Base-by-base conservation (phyloP, 2,329 filamentous ascomycete species). In the Cladosporium cucumerinum region DNA sequence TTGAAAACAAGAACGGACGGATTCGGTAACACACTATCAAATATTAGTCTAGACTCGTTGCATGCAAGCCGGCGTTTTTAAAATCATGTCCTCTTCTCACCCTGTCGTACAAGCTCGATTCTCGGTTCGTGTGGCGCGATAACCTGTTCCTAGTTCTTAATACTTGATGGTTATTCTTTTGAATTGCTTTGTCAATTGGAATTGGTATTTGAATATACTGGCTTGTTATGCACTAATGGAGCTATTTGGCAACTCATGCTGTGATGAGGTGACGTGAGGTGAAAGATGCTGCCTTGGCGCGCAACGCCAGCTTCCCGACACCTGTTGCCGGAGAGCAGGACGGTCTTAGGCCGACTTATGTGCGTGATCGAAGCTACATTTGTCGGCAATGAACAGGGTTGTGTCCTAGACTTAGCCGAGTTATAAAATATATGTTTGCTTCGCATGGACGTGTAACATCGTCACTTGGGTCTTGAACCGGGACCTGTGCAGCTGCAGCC, bases 31-130 rank as follows among this genome's bases (percentile, higher is more conserved):
- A 46, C 39, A 46, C 36, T 26, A 58, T 43, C 23, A 58, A 43
- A 43, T 43, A 58, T 58, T 58, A 58, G 55, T 58, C 55, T 58
- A 58, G 55, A 58, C 55, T 58, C 23, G 12, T 46, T 58, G 55
- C 55, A 58, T 58, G 55, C 55, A 58, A 58, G 51, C 28, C 51
- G 51, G 51, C 51, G 51, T 32, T 55, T n/a, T 55, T 55, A 30
- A 11, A 30, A 55, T 21, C 34, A 39, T 36, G n/a, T 46, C n/a
- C 39, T 46, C 39, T 46, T 46, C 39, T 21, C 39, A 10, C n/a
- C 39, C 8, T 34, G 32, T 46, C 39, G n/a, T 21, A 11, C n/a
- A 21, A 21, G n/a, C 39, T 46, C n/a, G 21, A 46, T 12, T 46
- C 5, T 46, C 39, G 39, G 39, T 46, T 46, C n/a, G 39, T 46